These are phyloP conservation scores for Dicorynia guianensis DNA, from an alignment of 306 rosid genomes.

Conservation along the genomic window DNA sequence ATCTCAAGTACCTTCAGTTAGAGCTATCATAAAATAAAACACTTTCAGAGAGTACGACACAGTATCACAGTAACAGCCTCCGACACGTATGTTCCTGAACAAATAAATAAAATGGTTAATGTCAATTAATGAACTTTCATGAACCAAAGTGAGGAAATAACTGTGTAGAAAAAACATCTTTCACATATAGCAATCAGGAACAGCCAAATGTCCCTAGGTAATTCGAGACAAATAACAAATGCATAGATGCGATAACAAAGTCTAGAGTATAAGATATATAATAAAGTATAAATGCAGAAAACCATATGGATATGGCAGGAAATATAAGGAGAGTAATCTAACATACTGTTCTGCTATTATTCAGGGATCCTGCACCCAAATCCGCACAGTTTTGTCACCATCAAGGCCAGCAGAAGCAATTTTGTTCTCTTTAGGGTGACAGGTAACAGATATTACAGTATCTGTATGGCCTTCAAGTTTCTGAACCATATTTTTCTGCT, in stretches of 20 bases:
- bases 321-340: slow-evolving; percentile 1
- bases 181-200: background rate
- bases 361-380: slow-evolving; percentile 86
- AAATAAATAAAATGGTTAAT: background rate
- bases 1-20: background rate
- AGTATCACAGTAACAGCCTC: background rate
- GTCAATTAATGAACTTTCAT: background rate
- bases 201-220: slow-evolving; percentile 1
- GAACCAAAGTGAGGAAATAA: background rate
- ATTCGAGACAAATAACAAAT: slow-evolving; percentile 1
- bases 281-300: slow-evolving; percentile 16
- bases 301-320: background rate
- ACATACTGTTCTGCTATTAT: slow-evolving; percentile 21
- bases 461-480: slow-evolving; percentile 91
- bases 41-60: background rate
- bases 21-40: background rate
- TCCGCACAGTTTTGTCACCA: slow-evolving; percentile 72
- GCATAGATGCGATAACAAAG: background rate
- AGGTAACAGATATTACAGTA: slow-evolving; percentile 79
- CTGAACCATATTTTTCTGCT: slow-evolving; percentile 79
- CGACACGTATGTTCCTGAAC: background rate
- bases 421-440: slow-evolving; percentile 87
- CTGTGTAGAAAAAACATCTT: background rate
- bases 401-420: slow-evolving; percentile 92
- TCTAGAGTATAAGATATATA: background rate